phyloP scores from a whole-genome alignment of 441 rosid species.

The Dalechampia spathulata region DNA sequence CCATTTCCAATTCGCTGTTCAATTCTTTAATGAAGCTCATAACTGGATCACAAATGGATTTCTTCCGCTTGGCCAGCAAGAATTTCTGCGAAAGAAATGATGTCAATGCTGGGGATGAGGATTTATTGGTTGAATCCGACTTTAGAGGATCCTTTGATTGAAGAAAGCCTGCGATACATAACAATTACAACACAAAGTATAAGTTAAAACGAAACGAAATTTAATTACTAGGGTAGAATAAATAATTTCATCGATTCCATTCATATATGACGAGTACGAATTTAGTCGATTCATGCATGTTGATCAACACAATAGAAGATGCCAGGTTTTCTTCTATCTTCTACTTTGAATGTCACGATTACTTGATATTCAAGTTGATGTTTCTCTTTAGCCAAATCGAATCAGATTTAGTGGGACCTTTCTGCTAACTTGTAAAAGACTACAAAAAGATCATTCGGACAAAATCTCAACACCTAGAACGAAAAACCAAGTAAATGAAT shows the following conservation, averaged over 20 bases:
- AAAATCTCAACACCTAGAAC: too few species aligned
- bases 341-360: conserved; percentile 12
- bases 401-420: conserved; percentile 44
- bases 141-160: conserved; percentile 54
- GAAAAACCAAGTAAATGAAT: neutral
- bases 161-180: conserved; percentile 46
- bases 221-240: neutral
- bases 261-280: neutral
- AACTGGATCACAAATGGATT: conserved; percentile 42
- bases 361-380: conserved; percentile 10
- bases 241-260: too few species aligned
- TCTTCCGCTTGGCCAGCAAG: conserved; percentile 39
- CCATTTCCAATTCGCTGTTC: conserved; percentile 59
- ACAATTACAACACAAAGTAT: conserved; percentile 8
- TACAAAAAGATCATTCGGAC: too few species aligned
- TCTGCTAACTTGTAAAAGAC: conserved; percentile 21
- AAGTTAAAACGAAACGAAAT: neutral
- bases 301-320: neutral
- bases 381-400: conserved; percentile 19
- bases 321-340: neutral
- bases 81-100: conserved; percentile 44
- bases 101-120: conserved; percentile 28
- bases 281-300: neutral
- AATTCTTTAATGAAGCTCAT: conserved; percentile 48
- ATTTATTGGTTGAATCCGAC: conserved; percentile 32